Evolutionary conservation across 495 filamentous ascomycete species (phyloP).

Genomic region (Aspergillus sclerotiicarbonarius): DNA sequence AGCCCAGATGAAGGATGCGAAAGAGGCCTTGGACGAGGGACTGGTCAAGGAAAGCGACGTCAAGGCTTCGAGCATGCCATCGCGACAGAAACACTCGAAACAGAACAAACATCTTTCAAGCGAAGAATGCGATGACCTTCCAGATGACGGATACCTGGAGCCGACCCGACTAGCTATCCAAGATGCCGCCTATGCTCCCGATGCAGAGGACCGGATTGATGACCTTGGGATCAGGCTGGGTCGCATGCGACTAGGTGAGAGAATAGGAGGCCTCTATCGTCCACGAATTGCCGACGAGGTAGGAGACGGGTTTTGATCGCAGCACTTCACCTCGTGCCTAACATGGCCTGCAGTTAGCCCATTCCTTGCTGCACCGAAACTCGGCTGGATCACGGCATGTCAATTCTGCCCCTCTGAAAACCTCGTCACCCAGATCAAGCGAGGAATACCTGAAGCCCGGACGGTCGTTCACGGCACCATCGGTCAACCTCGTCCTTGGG

Average conservation of each 20-base stretch:
- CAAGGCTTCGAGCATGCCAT: not conserved
- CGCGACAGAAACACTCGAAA: not conserved
- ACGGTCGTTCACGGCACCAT: not conserved
- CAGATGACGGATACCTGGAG: conserved; percentile 15
- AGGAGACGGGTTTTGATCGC: not conserved
- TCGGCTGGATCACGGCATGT: not conserved
- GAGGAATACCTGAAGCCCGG: not conserved
- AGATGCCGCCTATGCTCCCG: conserved; percentile 67
- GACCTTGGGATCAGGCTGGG: conserved; percentile 71
- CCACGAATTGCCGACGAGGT: conserved; percentile 9
- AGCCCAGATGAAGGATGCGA: conserved; percentile 68
- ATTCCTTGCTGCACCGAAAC: not conserved
- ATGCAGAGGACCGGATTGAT: conserved; percentile 56
- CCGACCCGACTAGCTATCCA: conserved; percentile 46
- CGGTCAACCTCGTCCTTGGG: not conserved
- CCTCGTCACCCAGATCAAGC: not conserved
- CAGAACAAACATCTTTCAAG: not conserved
- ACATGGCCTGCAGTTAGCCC: not conserved
- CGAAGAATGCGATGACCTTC: not conserved
- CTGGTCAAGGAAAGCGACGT: conserved; percentile 52
- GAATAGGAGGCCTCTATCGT: conserved; percentile 50
- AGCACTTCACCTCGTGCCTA: not conserved
- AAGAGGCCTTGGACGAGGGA: conserved; percentile 60
- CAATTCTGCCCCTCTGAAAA: not conserved
- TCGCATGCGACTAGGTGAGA: conserved; percentile 68